Conservation (phyloP, 1,284 basidiomycete species). For the Tilletia indica region DNA sequence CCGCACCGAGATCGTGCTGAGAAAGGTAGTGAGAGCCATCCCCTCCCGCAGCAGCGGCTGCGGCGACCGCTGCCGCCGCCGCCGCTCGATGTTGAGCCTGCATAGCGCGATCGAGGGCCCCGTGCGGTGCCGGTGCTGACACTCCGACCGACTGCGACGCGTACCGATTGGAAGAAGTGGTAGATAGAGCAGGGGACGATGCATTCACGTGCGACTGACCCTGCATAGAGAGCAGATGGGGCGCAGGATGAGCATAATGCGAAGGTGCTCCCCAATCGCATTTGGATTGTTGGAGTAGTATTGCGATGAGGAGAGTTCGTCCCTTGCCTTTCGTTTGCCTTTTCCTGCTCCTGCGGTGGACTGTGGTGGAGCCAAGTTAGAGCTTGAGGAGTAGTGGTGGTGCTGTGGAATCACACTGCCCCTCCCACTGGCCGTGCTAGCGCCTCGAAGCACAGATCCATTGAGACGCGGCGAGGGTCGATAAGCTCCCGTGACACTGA, state of each 20-base stretch:
- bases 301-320: neutral
- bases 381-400: neutral
- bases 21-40: slow-evolving; percentile 17
- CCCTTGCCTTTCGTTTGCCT: slow-evolving; percentile 4
- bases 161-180: neutral
- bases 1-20: slow-evolving; percentile 19
- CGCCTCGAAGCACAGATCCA: neutral
- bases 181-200: neutral
- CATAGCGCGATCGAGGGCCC: slow-evolving; percentile 24
- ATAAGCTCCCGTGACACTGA: neutral
- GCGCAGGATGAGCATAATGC: slow-evolving; percentile 25
- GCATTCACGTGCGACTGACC: neutral
- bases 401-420: slow-evolving; percentile 7
- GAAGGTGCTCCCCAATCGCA: slow-evolving; percentile 30
- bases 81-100: slow-evolving; percentile 35
- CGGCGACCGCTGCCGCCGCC: slow-evolving; percentile 26
- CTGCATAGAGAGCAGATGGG: slow-evolving; percentile 21
- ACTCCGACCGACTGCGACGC: neutral
- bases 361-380: neutral
- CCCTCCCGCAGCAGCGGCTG: slow-evolving; percentile 22
- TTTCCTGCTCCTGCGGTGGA: neutral
- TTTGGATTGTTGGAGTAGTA: neutral
- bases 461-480: slow-evolving; percentile 11
- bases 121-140: neutral
- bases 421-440: slow-evolving; percentile 10